Percentiles rank a stretch among this genome's conserved stretches.
These are phyloP conservation scores for Clitoria ternatea DNA, from an alignment of 306 rosid genomes.

Conservation along the genomic window DNA sequence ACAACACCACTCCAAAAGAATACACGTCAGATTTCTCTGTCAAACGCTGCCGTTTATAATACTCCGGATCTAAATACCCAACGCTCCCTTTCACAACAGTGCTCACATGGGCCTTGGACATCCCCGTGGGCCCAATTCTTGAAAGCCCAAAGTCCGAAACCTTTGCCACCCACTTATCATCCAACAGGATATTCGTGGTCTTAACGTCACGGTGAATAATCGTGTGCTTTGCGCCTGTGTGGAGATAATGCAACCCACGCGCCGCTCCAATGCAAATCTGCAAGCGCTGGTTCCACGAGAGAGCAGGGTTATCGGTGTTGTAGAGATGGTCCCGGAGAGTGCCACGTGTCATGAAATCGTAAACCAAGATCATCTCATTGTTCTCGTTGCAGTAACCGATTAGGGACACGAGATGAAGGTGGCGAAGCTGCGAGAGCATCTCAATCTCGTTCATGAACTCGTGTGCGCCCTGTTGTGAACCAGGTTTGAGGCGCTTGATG, in stretches of 20 bases:
- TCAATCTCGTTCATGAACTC: slow-evolving; percentile 49
- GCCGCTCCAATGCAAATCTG: slow-evolving; percentile 47
- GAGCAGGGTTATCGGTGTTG: slow-evolving; percentile 19
- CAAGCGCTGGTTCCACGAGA: slow-evolving; percentile 45
- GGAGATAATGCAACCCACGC: slow-evolving; percentile 52
- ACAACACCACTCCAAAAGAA: slow-evolving; percentile 56
- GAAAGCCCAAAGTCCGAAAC: slow-evolving; percentile 60
- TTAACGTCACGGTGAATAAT: slow-evolving; percentile 70
- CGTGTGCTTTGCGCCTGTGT: slow-evolving; percentile 31
- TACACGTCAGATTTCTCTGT: slow-evolving; percentile 64
- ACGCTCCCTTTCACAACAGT: slow-evolving; percentile 36
- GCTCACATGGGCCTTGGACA: slow-evolving; percentile 30
- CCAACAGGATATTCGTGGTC: slow-evolving; percentile 48
- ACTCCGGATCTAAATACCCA: slow-evolving; percentile 48
- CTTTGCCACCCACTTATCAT: slow-evolving; percentile 44
- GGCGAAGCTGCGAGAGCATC: slow-evolving; percentile 44
- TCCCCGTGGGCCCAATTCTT: slow-evolving; percentile 34
- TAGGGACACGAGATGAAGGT: slow-evolving; percentile 38
- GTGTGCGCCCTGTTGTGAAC: slow-evolving; percentile 35
- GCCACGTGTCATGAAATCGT: slow-evolving; percentile 53
- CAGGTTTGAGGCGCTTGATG: slow-evolving; percentile 43
- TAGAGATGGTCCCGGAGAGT: slow-evolving; percentile 52
- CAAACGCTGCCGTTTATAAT: slow-evolving; percentile 33
- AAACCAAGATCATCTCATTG: slow-evolving; percentile 43
- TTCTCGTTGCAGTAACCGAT: slow-evolving; percentile 40